Percentiles rank a stretch among this genome's conserved stretches.
Conservation (phyloP, 2,329 filamentous ascomycete genomes). For the Ophiocordyceps robertsii region DNA sequence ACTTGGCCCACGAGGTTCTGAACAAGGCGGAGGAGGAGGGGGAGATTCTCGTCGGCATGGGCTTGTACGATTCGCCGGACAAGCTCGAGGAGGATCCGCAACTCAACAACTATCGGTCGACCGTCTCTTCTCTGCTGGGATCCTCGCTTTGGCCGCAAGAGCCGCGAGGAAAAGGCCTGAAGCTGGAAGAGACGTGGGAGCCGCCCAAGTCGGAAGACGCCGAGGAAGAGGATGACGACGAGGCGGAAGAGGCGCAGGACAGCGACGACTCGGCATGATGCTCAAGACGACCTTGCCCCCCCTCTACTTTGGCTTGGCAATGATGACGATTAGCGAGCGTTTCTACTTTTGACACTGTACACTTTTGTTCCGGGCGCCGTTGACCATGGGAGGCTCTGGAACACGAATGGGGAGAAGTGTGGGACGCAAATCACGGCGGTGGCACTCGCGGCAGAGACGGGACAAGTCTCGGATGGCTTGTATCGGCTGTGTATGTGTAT, state of each 20-base stretch:
- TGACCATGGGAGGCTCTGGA: too few species aligned
- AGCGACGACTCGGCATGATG: neutral
- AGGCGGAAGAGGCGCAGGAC: constrained; percentile 13
- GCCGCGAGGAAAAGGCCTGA: constrained; percentile 57
- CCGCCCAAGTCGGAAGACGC: constrained; percentile 51
- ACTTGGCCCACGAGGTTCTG: constrained; percentile 33
- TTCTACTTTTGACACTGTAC: too few species aligned
- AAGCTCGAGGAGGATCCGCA: constrained; percentile 34
- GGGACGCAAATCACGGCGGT: too few species aligned
- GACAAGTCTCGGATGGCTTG: too few species aligned
- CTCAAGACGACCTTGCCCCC: too few species aligned
- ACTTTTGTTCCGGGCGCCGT: too few species aligned
- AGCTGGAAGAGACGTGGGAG: constrained; percentile 70
- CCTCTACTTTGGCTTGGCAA: too few species aligned
- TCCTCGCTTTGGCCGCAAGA: constrained; percentile 30
- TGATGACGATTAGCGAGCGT: too few species aligned
- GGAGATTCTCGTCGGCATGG: constrained; percentile 70
- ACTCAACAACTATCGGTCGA: constrained; percentile 40
- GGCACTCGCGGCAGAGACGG: too few species aligned
- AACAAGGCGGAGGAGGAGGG: constrained; percentile 44
- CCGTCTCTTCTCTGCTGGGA: constrained; percentile 40
- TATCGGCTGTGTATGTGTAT: too few species aligned
- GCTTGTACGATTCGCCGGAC: constrained; percentile 63
- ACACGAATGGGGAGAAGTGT: too few species aligned
- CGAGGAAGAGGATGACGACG: constrained; percentile 33